phyloP scores from a whole-genome alignment of 208 protist species.

The Crithidia sp. region DNA sequence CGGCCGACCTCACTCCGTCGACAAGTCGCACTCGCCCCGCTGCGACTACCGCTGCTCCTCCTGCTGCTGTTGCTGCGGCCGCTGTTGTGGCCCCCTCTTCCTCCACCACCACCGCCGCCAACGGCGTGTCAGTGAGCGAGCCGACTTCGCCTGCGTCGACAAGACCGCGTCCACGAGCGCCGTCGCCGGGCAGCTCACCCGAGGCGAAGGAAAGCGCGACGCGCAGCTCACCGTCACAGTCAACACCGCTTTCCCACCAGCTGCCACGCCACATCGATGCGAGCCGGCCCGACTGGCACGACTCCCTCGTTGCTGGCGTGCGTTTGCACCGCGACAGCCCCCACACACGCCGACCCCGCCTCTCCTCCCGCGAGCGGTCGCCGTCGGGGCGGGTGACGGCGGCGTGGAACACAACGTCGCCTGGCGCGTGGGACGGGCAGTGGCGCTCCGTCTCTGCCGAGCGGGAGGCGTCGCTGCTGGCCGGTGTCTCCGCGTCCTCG shows the following conservation, averaged over 20 bases:
- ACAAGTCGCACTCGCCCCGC: too few relatives aligned
- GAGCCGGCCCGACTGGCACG: conserved; percentile 6
- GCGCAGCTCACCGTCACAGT: background rate
- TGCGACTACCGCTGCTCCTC: too few relatives aligned
- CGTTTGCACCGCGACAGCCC: conserved; percentile 12
- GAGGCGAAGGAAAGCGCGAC: background rate
- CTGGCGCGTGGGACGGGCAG: conserved; percentile 4
- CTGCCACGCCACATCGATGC: background rate
- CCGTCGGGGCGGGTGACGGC: background rate
- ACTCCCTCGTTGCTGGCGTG: conserved; percentile 12
- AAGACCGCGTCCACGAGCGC: background rate
- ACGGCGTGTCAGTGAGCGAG: background rate
- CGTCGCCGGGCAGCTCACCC: conserved; percentile 11
- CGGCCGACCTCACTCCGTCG: too few relatives aligned
- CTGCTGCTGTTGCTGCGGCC: too few relatives aligned
- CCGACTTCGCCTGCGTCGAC: background rate
- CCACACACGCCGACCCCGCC: conserved; percentile 1
- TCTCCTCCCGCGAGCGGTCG: conserved; percentile 10
- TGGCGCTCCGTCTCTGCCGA: conserved; percentile 10
- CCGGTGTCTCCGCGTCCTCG: background rate
- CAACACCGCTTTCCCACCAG: background rate
- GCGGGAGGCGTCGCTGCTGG: conserved; percentile 5
- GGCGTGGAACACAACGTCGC: conserved; percentile 7
- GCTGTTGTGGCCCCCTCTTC: background rate
- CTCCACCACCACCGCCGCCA: background rate